Base-by-base conservation (phyloP, 148 eudicot genomes). In the Gaultheria prostrata region DNA sequence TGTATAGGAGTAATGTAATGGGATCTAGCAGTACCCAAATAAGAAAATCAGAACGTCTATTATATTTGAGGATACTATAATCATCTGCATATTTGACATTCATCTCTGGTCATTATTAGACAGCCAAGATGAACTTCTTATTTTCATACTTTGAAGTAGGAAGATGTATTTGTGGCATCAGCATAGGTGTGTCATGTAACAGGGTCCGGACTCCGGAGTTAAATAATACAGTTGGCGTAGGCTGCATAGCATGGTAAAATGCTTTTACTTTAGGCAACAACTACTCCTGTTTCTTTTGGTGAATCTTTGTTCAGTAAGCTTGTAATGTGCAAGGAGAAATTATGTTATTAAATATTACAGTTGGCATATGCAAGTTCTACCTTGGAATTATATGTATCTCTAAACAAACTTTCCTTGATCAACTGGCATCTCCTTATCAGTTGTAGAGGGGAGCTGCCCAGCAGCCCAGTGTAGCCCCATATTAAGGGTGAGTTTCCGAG, bases 361-460 rank as follows among this genome's bases (percentile, higher is more conserved):
- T n/a, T n/a, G n/a, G n/a, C n/a, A n/a, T n/a, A n/a, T n/a, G 26
- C 48, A 74, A 74, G 77, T 74, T 74, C 45, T 39, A 43, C 26
- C 51, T 43, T 35, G 1, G 49, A 74, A 43, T 20, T 74, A 20
- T 0, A 35, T 74, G 77, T 0, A n/a, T 63, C 70, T 63, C 28
- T 1, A n/a, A 63, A 63, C 11, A 21, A 70, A 15, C 1, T 70
- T 70, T 30, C 75, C 43, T 28, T 70, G 39, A 11, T 33, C 45
- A 74, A 21, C 32, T 59, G 28, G 67, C 67, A 59, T 59, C 28
- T 59, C 67, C 67, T 59, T 59, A 0, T 59, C 67, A n/a, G 67
- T 21, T 21, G 28, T 59, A 21, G 67, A 59, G 67, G 67, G 28
- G 28, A 59, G 67, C 28, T 59, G 67, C 67, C 67, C 26, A 59